Percentiles rank a stretch among this genome's conserved stretches.
Evolutionary conservation across 2,329 filamentous ascomycete genomes (phyloP).

Genomic region (Alternaria burnsii): DNA sequence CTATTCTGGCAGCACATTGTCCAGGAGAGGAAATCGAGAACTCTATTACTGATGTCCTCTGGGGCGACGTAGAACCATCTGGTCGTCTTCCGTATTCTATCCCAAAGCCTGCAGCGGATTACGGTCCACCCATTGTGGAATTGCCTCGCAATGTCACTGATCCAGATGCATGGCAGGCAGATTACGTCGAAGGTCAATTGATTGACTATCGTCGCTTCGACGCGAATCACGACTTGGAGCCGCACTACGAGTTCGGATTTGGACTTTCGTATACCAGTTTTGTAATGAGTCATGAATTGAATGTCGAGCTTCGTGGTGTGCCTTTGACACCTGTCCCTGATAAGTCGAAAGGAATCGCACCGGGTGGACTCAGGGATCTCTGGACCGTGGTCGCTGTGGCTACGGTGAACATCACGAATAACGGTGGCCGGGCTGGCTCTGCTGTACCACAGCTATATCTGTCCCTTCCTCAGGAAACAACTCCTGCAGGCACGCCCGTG

Average conservation of each 20-base stretch:
- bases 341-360: neutral
- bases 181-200: constrained; percentile 62
- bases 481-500: constrained; percentile 34
- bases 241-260: constrained; percentile 50
- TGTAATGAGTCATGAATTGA: constrained; percentile 2
- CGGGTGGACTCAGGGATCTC: neutral
- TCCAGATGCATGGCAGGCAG: constrained; percentile 55
- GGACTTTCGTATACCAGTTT: constrained; percentile 53
- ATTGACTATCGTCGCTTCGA: constrained; percentile 66
- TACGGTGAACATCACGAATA: neutral
- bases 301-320: too few relatives aligned
- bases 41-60: constrained; percentile 61
- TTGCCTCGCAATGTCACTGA: constrained; percentile 42
- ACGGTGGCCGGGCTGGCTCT: neutral
- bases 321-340: neutral
- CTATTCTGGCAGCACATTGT: constrained; percentile 52
- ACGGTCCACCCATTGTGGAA: constrained; percentile 53
- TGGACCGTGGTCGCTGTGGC: neutral
- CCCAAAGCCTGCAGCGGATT: constrained; percentile 74
- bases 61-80: constrained; percentile 77
- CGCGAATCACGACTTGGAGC: constrained; percentile 31
- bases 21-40: constrained; percentile 53
- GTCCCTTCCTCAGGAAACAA: constrained; percentile 50
- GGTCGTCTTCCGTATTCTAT: constrained; percentile 88
- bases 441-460: constrained; percentile 57